Evolutionary conservation across 176 grass and related monocot genomes (phyloP).

Genomic region (Musa troglodytarum): DNA sequence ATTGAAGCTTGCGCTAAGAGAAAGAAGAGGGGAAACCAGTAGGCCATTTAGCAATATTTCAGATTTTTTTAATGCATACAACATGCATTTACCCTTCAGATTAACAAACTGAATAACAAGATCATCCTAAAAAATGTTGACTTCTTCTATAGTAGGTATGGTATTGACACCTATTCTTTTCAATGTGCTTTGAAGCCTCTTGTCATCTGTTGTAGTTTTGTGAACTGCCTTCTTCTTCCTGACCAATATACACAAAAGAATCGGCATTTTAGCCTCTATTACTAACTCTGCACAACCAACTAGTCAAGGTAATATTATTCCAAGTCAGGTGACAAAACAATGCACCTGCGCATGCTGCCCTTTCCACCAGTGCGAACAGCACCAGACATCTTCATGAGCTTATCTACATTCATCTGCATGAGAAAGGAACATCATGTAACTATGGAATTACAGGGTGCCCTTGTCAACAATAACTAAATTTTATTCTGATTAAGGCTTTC

Average conservation of each 20-base stretch:
- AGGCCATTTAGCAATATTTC: neutral
- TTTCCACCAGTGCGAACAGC: neutral
- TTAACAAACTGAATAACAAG: constrained; percentile 92
- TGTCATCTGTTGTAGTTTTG: constrained; percentile 85
- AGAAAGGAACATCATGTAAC: neutral
- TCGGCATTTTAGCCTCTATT: neutral
- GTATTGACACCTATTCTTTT: constrained; percentile 91
- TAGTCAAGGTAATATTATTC: neutral
- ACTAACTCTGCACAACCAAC: neutral
- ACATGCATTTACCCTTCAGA: constrained; percentile 59
- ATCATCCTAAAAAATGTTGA: constrained; percentile 95
- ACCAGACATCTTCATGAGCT: neutral
- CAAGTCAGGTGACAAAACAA: neutral
- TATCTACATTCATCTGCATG: neutral
- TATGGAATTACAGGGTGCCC: neutral
- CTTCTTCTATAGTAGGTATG: constrained; percentile 94
- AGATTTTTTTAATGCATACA: neutral
- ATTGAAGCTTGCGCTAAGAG: constrained; percentile 92
- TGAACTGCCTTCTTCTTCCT: constrained; percentile 99
- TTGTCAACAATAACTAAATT: neutral
- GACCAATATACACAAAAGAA: neutral
- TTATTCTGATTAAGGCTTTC: neutral
- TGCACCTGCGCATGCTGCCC: neutral
- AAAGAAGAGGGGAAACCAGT: neutral
- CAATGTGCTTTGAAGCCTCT: constrained; percentile 84